These are phyloP conservation scores for Ustilago nuda DNA, from an alignment of 1,284 basidiomycete species.

Conservation along the genomic window DNA sequence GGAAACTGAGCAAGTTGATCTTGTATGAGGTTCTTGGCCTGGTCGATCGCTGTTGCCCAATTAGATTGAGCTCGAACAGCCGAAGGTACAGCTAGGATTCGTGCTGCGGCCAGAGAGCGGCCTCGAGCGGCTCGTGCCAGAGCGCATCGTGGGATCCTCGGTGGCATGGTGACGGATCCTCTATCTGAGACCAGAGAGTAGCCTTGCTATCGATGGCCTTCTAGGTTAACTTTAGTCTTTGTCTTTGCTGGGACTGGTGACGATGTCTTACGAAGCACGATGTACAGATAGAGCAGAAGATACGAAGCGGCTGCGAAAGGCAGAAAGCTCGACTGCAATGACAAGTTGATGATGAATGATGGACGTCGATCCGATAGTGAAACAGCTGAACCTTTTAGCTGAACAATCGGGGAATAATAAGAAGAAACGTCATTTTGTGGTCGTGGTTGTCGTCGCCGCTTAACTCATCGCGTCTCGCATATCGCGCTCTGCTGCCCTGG, in stretches of 20 bases:
- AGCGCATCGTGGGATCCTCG: constrained; percentile 24
- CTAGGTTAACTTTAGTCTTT: background rate
- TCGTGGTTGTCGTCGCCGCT: background rate
- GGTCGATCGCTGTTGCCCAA: constrained; percentile 45
- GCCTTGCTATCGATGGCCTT: background rate
- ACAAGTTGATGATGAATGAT: background rate
- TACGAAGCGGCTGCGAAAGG: background rate
- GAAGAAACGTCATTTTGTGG: constrained; percentile 11
- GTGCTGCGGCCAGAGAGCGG: constrained; percentile 8
- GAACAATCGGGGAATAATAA: background rate
- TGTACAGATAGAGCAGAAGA: background rate
- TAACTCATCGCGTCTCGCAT: background rate
- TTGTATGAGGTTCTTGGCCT: constrained; percentile 49
- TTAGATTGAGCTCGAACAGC: constrained; percentile 36
- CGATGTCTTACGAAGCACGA: background rate
- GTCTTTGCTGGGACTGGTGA: background rate
- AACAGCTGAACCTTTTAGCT: background rate
- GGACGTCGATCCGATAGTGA: background rate
- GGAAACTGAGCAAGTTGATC: constrained; percentile 40
- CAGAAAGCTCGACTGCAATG: background rate
- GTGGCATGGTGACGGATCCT: constrained; percentile 17
- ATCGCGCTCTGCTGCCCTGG: constrained; percentile 31
- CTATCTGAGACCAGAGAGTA: background rate
- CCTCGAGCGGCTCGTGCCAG: constrained; percentile 12
- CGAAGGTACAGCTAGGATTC: constrained; percentile 3